Conservation (phyloP, 1,284 basidiomycete species). For the Golubevia pallescens region DNA sequence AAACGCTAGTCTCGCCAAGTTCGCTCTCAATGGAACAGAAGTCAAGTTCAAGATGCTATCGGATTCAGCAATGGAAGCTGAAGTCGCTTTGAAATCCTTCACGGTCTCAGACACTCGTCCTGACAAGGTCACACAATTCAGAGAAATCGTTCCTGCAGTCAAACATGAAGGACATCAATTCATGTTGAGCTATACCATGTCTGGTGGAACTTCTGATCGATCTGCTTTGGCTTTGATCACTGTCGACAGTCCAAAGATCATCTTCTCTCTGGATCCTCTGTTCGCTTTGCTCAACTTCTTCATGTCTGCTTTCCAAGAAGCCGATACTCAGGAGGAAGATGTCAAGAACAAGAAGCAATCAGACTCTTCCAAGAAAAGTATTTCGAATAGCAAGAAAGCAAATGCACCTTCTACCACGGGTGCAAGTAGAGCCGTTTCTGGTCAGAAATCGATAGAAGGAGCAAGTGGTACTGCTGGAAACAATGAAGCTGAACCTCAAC, state of each 20-base stretch:
- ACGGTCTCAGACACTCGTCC: slow-evolving; percentile 87
- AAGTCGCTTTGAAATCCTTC: slow-evolving; percentile 85
- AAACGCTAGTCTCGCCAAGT: slow-evolving; percentile 82
- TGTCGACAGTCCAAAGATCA: slow-evolving; percentile 89
- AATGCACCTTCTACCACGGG: too few species aligned
- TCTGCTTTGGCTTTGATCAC: slow-evolving; percentile 81
- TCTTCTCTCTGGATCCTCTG: slow-evolving; percentile 91
- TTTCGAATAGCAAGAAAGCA: too few species aligned
- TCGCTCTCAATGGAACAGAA: slow-evolving; percentile 80
- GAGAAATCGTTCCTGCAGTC: slow-evolving; percentile 92
- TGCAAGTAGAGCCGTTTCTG: too few species aligned
- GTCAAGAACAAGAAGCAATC: too few species aligned
- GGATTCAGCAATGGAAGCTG: slow-evolving; percentile 82
- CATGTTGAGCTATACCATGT: slow-evolving; percentile 86
- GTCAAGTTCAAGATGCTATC: slow-evolving; percentile 84
- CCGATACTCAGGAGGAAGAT: slow-evolving; percentile 1
- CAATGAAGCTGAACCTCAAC: slow-evolving; percentile 24
- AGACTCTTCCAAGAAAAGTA: too few species aligned
- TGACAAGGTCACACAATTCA: slow-evolving; percentile 78
- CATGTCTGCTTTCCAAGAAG: slow-evolving; percentile 70
- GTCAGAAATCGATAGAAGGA: too few species aligned
- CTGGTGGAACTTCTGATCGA: slow-evolving; percentile 68
- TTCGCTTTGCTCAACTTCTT: slow-evolving; percentile 88
- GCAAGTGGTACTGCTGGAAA: slow-evolving; percentile 14
- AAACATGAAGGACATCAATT: slow-evolving; percentile 90